Conservation (phyloP, 2,329 filamentous ascomycete species). For the Tolypocladium ophioglossoides region DNA sequence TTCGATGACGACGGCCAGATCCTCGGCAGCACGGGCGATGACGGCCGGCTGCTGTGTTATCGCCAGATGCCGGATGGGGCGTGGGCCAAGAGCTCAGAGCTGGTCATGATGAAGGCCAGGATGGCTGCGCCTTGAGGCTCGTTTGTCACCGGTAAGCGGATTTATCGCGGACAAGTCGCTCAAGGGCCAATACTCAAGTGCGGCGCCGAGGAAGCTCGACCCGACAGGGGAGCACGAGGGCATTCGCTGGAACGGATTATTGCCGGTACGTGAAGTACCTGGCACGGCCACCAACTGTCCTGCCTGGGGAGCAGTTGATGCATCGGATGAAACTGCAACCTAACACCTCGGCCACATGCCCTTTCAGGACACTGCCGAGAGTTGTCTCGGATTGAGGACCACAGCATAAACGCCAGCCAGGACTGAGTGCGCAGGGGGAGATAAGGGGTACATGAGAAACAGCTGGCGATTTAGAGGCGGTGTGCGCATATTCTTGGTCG, state of each 20-base stretch:
- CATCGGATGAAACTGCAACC: neutral
- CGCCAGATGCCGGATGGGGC: constrained; percentile 45
- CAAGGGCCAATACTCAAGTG: neutral
- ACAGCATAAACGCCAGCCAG: neutral
- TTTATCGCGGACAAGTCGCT: neutral
- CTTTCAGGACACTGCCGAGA: neutral
- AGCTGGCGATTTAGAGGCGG: neutral
- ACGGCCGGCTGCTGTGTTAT: constrained; percentile 55
- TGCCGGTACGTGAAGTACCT: too few relatives aligned
- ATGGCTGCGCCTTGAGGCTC: constrained; percentile 33
- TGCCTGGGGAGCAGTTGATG: too few relatives aligned
- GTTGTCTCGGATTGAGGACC: neutral
- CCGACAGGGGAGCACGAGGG: neutral
- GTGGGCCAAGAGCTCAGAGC: constrained; percentile 51
- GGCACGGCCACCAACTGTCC: neutral
- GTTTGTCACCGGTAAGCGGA: neutral
- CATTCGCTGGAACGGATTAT: too few relatives aligned
- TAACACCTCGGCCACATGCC: neutral
- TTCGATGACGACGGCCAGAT: constrained; percentile 64
- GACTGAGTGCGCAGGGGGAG: neutral
- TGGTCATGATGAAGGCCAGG: constrained; percentile 45
- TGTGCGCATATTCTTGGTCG: neutral
- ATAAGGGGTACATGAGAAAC: neutral
- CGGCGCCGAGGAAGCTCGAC: neutral
- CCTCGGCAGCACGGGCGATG: constrained; percentile 65